These are phyloP conservation scores for Botrytis fragariae DNA, from an alignment of 2,329 filamentous ascomycete species.

Conservation along the genomic window DNA sequence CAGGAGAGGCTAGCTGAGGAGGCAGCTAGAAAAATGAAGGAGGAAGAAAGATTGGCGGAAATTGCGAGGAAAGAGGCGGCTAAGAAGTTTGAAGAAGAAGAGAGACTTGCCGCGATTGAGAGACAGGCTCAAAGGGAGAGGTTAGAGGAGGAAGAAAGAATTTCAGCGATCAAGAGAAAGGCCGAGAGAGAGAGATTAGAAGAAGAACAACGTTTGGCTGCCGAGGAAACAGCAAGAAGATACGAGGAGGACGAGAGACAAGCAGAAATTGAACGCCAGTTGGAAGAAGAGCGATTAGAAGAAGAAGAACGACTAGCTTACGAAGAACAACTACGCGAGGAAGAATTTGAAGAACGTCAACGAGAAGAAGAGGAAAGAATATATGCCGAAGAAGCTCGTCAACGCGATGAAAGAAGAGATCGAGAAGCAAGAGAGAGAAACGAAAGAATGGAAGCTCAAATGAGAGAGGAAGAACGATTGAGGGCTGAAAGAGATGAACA, in stretches of 20 bases:
- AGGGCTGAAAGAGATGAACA: conserved; percentile 15
- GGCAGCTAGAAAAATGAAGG: conserved; percentile 18
- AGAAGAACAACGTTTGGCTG: conserved; percentile 12
- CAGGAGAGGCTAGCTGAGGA: conserved; percentile 18
- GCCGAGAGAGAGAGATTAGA: conserved; percentile 8
- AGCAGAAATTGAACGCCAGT: conserved; percentile 1
- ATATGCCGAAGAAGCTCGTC: conserved; percentile 10
- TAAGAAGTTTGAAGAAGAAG: conserved; percentile 9
- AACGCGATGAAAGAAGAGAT: conserved; percentile 7
- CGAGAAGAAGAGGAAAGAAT: conserved; percentile 17
- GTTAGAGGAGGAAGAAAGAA: conserved; percentile 4
- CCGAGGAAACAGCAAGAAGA: conserved; percentile 2
- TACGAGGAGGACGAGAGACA: conserved; percentile 10
- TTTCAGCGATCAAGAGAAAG: background rate
- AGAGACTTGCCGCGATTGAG: conserved; percentile 2
- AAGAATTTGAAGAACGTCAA: conserved; percentile 12
- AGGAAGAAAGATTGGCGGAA: conserved; percentile 6
- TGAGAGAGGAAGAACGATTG: conserved; percentile 7
- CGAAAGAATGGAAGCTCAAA: conserved; percentile 9
- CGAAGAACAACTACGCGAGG: conserved; percentile 15
- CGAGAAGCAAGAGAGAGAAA: background rate
- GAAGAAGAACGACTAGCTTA: conserved; percentile 11
- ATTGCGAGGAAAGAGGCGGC: conserved; percentile 11
- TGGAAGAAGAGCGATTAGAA: conserved; percentile 9
- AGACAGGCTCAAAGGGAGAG: background rate